Conservation (phyloP, 2,329 filamentous ascomycete species). For the Plectosphaerella plurivora region DNA sequence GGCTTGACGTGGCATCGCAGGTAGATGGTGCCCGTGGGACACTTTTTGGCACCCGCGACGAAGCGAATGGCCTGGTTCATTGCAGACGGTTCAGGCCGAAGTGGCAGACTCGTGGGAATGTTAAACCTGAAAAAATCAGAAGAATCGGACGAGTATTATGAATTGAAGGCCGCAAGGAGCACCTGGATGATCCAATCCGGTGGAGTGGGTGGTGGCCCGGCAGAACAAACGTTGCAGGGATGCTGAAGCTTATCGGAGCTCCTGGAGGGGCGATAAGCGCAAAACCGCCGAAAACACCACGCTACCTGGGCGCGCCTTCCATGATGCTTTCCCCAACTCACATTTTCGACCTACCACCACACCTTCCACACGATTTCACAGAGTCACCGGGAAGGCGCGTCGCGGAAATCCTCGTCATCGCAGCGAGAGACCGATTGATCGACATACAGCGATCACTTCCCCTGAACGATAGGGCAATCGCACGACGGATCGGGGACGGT, state of each 20-base stretch:
- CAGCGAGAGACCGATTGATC: too few species aligned
- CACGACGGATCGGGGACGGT: too few species aligned
- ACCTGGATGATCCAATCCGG: too few species aligned
- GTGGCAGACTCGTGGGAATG: too few species aligned
- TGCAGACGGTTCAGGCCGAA: neutral
- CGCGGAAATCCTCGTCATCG: too few species aligned
- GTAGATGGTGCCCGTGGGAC: conserved; percentile 42
- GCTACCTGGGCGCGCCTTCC: neutral
- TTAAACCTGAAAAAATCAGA: too few species aligned
- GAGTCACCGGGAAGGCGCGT: too few species aligned
- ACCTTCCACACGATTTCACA: neutral
- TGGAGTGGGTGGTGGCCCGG: neutral
- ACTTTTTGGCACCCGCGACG: conserved; percentile 42
- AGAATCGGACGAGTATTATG: too few species aligned
- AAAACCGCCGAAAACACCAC: neutral
- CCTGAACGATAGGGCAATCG: too few species aligned
- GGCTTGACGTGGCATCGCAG: conserved; percentile 66
- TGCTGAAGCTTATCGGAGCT: neutral
- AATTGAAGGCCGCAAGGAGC: too few species aligned
- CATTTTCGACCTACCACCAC: neutral
- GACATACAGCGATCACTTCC: too few species aligned
- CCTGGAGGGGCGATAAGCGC: neutral
- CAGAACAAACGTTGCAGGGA: neutral
- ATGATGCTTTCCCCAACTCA: neutral
- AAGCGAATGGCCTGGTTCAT: conserved; percentile 33